A percentile compares a stretch with the other conserved stretches of the same genome.
Evolutionary conservation across 192 early-diverging fungal genomes (phyloP).

Genomic region (Jimgerdemannia flammicorona): DNA sequence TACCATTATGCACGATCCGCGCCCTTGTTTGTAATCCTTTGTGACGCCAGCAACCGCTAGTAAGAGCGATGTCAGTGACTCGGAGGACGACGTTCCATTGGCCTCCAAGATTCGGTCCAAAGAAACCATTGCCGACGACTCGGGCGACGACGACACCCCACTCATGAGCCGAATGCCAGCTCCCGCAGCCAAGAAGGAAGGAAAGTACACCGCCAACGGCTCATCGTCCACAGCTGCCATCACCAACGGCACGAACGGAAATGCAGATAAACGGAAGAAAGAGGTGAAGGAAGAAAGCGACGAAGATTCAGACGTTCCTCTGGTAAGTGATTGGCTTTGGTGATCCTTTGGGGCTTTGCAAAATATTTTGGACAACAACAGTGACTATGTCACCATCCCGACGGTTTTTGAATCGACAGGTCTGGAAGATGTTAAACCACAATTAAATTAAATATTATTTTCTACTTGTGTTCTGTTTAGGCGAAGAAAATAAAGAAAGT

Average conservation of each 20-base stretch:
- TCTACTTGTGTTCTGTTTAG: background rate
- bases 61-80: slow-evolving; percentile 15
- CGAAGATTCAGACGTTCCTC: slow-evolving; percentile 33
- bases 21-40: slow-evolving; percentile 7
- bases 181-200: slow-evolving; percentile 27
- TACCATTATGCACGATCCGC: background rate
- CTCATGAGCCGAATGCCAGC: slow-evolving; percentile 31
- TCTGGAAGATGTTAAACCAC: too few species aligned
- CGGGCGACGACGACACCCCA: slow-evolving; percentile 44
- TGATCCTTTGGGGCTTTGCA: too few species aligned
- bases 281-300: slow-evolving; percentile 30
- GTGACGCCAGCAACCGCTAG: slow-evolving; percentile 1
- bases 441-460: background rate
- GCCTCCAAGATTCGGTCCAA: background rate
- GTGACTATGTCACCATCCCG: too few species aligned
- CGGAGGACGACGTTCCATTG: background rate
- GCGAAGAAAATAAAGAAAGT: slow-evolving; percentile 22
- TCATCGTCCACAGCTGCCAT: slow-evolving; percentile 12
- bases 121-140: slow-evolving; percentile 23
- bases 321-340: slow-evolving; percentile 23
- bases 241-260: slow-evolving; percentile 9
- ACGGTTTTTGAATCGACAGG: too few species aligned
- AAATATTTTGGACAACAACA: too few species aligned
- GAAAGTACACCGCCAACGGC: slow-evolving; percentile 20
- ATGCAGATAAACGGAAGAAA: slow-evolving; percentile 11